These are phyloP conservation scores for Tetrahymena thermophila DNA, from an alignment of 73 alveolate species.

Conservation along the genomic window DNA sequence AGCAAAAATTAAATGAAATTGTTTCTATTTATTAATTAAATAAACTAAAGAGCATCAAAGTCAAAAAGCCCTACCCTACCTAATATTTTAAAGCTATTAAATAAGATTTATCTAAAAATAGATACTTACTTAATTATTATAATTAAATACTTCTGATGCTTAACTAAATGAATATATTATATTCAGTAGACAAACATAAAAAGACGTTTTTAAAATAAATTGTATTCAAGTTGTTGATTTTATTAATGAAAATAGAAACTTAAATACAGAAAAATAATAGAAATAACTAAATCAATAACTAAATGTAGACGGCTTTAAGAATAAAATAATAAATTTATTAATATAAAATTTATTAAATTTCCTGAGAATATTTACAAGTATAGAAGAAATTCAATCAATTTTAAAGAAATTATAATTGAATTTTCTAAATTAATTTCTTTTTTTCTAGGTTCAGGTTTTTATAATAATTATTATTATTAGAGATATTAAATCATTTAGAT, in stretches of 20 bases:
- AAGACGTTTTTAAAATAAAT: not conserved
- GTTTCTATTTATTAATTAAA: too few relatives aligned
- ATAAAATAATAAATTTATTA: too few relatives aligned
- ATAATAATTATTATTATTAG: too few relatives aligned
- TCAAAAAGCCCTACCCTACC: not conserved
- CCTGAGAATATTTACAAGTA: not conserved
- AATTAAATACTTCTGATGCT: not conserved
- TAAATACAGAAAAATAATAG: not conserved
- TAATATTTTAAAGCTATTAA: too few relatives aligned
- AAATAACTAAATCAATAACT: too few relatives aligned
- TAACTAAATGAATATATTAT: not conserved
- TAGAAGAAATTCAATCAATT: not conserved
- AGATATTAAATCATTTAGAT: not conserved
- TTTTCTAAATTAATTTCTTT: not conserved
- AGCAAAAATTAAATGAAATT: too few relatives aligned
- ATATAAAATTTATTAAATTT: too few relatives aligned
- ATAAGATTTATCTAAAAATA: not conserved
- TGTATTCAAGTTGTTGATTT: too few relatives aligned
- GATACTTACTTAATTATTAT: too few relatives aligned
- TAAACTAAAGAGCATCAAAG: too few relatives aligned
- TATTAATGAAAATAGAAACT: not conserved
- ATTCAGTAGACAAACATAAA: not conserved
- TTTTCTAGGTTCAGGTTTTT: not conserved
- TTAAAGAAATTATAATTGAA: not conserved
- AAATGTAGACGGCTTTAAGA: too few relatives aligned